These are phyloP conservation scores for Cucurbita pepo DNA, from an alignment of 306 rosid species.

Conservation along the genomic window DNA sequence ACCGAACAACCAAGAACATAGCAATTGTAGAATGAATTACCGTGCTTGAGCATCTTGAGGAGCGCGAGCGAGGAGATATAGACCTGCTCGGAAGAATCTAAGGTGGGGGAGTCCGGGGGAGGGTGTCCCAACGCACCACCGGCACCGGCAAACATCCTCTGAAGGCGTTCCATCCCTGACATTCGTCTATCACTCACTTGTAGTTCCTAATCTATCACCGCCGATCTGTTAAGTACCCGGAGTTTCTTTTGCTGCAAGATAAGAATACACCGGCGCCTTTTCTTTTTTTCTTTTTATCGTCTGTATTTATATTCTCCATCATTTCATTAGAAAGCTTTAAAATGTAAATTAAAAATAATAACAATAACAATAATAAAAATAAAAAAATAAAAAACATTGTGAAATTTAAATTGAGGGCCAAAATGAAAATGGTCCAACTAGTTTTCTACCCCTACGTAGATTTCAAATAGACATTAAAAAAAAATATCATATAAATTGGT, in stretches of 20 bases:
- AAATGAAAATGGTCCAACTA: too few relatives aligned
- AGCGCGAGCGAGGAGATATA: constrained; percentile 80
- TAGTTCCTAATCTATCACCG: neutral
- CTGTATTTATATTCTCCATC: too few relatives aligned
- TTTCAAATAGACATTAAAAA: too few relatives aligned
- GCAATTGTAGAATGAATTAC: constrained; percentile 7
- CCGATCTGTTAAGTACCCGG: neutral
- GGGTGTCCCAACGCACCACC: constrained; percentile 87
- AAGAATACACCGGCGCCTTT: neutral
- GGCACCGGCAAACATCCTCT: constrained; percentile 85
- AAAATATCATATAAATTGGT: too few relatives aligned
- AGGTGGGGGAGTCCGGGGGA: constrained; percentile 78
- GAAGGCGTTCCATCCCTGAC: constrained; percentile 68
- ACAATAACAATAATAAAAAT: too few relatives aligned
- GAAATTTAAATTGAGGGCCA: too few relatives aligned
- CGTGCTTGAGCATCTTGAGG: constrained; percentile 90
- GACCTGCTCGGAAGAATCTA: constrained; percentile 80
- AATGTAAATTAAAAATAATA: too few relatives aligned
- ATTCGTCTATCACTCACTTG: constrained; percentile 1
- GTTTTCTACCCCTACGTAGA: too few relatives aligned
- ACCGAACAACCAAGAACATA: neutral
- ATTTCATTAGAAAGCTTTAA: too few relatives aligned
- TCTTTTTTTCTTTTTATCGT: too few relatives aligned
- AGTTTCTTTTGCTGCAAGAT: neutral
- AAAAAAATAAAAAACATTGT: too few relatives aligned